Evolutionary conservation across 2,329 filamentous ascomycete species (phyloP).

Genomic region (Scorias spongiosa): DNA sequence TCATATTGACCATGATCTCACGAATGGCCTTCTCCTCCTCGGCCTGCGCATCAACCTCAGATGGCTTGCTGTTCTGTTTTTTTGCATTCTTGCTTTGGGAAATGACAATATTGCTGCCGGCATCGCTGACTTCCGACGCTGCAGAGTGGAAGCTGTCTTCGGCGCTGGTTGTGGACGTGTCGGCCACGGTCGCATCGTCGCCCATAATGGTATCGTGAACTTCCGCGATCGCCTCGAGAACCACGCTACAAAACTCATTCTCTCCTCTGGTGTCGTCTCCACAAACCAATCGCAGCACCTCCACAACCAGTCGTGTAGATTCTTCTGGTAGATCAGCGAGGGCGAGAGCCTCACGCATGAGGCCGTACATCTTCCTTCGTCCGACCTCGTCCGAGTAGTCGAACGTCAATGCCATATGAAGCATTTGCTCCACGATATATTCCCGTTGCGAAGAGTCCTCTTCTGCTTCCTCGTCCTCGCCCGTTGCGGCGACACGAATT

Average conservation of each 20-base stretch:
- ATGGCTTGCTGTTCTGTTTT: slow-evolving; percentile 44
- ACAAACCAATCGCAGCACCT: slow-evolving; percentile 70
- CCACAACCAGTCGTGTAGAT: slow-evolving; percentile 73
- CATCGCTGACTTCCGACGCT: slow-evolving; percentile 63
- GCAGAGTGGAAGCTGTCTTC: slow-evolving; percentile 90
- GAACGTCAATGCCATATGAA: slow-evolving; percentile 79
- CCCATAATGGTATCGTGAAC: slow-evolving; percentile 81
- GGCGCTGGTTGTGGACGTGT: slow-evolving; percentile 24
- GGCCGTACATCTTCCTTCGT: slow-evolving; percentile 84
- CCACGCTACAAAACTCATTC: slow-evolving; percentile 67
- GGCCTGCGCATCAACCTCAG: slow-evolving; percentile 39
- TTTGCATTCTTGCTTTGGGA: slow-evolving; percentile 21
- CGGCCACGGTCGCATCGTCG: slow-evolving; percentile 45
- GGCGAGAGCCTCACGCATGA: slow-evolving; percentile 73
- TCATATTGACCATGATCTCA: slow-evolving; percentile 95
- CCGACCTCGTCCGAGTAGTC: slow-evolving; percentile 98
- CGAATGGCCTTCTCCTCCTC: slow-evolving; percentile 60
- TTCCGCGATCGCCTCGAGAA: slow-evolving; percentile 88
- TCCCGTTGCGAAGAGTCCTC: slow-evolving; percentile 81
- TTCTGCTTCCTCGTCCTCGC: slow-evolving; percentile 45
- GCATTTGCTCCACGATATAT: slow-evolving; percentile 87
- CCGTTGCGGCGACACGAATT: slow-evolving; percentile 37
- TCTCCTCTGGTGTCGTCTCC: slow-evolving; percentile 59
- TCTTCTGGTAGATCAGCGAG: slow-evolving; percentile 82
- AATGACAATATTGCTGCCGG: slow-evolving; percentile 22